Conservation (phyloP, 129 eudicot species). For the Apium graveolens region DNA sequence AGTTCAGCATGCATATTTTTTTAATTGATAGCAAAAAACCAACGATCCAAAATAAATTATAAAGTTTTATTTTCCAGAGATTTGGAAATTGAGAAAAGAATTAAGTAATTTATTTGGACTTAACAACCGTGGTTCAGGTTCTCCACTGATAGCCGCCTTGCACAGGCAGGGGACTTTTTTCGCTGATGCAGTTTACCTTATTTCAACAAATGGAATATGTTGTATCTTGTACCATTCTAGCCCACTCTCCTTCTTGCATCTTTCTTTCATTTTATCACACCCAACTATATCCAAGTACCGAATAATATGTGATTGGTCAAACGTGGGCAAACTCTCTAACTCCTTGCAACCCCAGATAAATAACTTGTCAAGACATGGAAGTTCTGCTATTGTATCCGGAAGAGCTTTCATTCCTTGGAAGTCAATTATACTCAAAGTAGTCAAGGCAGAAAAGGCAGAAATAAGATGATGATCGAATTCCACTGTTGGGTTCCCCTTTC, state of each 20-base stretch:
- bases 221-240: neutral
- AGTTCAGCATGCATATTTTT: no score
- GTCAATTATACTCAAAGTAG: neutral
- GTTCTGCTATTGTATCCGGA: neutral
- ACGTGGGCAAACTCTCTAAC: neutral
- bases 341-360: neutral
- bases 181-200: no score
- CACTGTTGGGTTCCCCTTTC: neutral
- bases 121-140: no score
- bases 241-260: neutral
- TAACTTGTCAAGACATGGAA: neutral
- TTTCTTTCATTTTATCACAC: neutral
- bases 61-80: no score
- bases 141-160: no score
- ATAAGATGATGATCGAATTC: neutral
- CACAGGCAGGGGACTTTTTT: no score
- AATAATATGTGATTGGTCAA: neutral
- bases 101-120: no score
- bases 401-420: neutral
- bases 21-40: no score
- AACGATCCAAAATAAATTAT: no score
- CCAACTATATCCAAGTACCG: neutral
- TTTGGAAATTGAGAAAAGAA: no score
- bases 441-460: neutral
- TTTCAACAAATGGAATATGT: neutral